Evolutionary conservation across 495 filamentous ascomycete genomes (phyloP).

Genomic region (Aspergillus coremiiformis): DNA sequence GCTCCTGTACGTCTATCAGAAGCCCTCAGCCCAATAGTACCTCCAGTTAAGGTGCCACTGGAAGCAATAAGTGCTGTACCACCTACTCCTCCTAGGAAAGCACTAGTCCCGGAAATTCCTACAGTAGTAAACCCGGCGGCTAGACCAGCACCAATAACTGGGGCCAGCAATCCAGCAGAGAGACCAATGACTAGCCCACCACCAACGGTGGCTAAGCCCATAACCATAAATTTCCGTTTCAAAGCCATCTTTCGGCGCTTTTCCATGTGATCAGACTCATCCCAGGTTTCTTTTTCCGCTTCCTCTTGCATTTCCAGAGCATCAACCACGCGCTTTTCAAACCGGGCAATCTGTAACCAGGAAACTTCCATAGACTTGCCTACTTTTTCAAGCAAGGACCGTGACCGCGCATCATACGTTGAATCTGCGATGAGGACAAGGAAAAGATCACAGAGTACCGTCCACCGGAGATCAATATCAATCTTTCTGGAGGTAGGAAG

Average conservation of each 20-base stretch:
- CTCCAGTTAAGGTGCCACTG: slow-evolving; percentile 75
- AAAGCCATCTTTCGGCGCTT: slow-evolving; percentile 69
- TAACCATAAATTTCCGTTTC: slow-evolving; percentile 80
- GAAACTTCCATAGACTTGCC: slow-evolving; percentile 70
- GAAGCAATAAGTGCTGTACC: slow-evolving; percentile 93
- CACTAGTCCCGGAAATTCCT: slow-evolving; percentile 79
- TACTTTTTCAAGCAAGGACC: slow-evolving; percentile 76
- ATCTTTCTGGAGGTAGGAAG: slow-evolving; percentile 74
- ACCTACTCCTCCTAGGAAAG: slow-evolving; percentile 85
- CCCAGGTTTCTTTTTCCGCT: slow-evolving; percentile 92
- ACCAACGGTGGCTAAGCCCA: slow-evolving; percentile 95
- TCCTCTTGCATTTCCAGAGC: slow-evolving; percentile 95
- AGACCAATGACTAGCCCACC: slow-evolving; percentile 94
- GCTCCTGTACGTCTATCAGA: slow-evolving; percentile 78
- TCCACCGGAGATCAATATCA: slow-evolving; percentile 96
- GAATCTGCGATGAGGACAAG: slow-evolving; percentile 92
- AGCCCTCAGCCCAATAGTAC: slow-evolving; percentile 78
- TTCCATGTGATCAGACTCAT: slow-evolving; percentile 92
- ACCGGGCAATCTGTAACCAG: slow-evolving; percentile 90
- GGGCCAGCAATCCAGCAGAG: slow-evolving; percentile 84
- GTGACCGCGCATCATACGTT: slow-evolving; percentile 83
- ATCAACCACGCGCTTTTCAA: slow-evolving; percentile 96
- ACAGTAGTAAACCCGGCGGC: slow-evolving; percentile 94
- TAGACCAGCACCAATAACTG: slow-evolving; percentile 89
- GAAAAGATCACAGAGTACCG: slow-evolving; percentile 93